Conservation (phyloP, 805 yeast species). For the Metschnikowia reukaufii region DNA sequence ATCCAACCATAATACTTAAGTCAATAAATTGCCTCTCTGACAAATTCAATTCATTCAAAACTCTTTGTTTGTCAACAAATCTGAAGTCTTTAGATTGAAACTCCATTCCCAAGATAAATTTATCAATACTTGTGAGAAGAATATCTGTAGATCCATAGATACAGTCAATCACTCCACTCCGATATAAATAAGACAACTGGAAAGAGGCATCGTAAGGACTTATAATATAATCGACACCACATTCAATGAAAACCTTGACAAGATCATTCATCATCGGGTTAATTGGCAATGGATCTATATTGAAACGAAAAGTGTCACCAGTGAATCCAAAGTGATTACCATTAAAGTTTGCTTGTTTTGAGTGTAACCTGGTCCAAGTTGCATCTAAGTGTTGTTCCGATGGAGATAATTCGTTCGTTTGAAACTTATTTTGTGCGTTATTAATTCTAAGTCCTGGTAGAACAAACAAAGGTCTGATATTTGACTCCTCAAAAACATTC, state of each 20-base stretch:
- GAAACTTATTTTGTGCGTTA: conserved; percentile 30
- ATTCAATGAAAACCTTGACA: conserved; percentile 53
- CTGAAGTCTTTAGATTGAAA: conserved; percentile 63
- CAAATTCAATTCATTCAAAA: conserved; percentile 60
- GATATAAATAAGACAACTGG: conserved; percentile 72
- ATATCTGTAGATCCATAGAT: conserved; percentile 85
- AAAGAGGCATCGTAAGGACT: conserved; percentile 83
- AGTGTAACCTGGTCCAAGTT: conserved; percentile 39
- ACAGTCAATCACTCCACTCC: conserved; percentile 59
- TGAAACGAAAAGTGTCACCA: conserved; percentile 52
- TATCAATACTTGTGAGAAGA: conserved; percentile 63
- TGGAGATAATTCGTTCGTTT: conserved; percentile 36
- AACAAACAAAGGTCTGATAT: conserved; percentile 77
- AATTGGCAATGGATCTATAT: conserved; percentile 48
- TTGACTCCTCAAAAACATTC: conserved; percentile 54
- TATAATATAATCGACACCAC: conserved; percentile 62
- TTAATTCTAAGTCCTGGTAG: conserved; percentile 64
- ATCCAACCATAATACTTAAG: conserved; percentile 75
- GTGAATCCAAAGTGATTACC: conserved; percentile 21
- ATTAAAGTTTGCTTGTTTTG: conserved; percentile 25
- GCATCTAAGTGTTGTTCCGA: conserved; percentile 41
- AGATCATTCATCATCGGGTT: conserved; percentile 56
- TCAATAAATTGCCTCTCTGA: conserved; percentile 71
- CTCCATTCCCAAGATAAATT: conserved; percentile 71
- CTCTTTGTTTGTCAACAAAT: conserved; percentile 57